Evolutionary conservation across 208 protist species (phyloP), one percentile per base, ranked within the genome.

Genomic region (Jaenimonas drosophilae): DNA sequence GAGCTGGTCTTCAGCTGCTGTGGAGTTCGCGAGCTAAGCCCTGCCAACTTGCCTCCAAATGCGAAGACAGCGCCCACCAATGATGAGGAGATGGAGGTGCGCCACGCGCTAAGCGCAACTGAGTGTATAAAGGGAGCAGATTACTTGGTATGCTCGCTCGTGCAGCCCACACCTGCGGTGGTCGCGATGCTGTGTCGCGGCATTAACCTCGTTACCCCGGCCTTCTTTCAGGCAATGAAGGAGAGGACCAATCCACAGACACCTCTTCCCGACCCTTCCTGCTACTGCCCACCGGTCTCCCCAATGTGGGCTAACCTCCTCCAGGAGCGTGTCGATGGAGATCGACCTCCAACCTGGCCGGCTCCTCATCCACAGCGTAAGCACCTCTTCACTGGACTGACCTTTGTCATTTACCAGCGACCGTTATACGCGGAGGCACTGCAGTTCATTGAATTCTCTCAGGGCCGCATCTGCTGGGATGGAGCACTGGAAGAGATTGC

Each of bases 351-450:
- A 37, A 7, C 38, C 21, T 26, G 2, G 40, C 14, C 55, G 43
- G 38, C 54, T 4, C 63, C 70, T 9, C 45, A 71, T 12, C 43
- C 48, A 20, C 57, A 59, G 52, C 64, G 79, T 3, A 54, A 62
- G 32, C 21, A 20, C n/a, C 57, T 90, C 14, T 72, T 90, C 28
- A 11, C 20, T 27, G 71, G 59, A 14, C 12, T 76, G 17, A 71
- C 54, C 16, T 80, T 88, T 43, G 57, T 88, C n/a, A 58, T 74
- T 2, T 41, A 85, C 14, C 79, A 88, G 55, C 60, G 53, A 5
- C 27, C 54, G 17, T 60, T 88, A 11, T 82, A 70, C 54, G 70
- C 73, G 33, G 67, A 82, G 59, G 64, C 80, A 38, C 23, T 39
- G 17, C 48, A 33, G 28, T 83, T 78, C 58, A 31, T 92, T 1